phyloP scores from a whole-genome alignment of 768 basidiomycete species.

The Naganishia vishniacii region DNA sequence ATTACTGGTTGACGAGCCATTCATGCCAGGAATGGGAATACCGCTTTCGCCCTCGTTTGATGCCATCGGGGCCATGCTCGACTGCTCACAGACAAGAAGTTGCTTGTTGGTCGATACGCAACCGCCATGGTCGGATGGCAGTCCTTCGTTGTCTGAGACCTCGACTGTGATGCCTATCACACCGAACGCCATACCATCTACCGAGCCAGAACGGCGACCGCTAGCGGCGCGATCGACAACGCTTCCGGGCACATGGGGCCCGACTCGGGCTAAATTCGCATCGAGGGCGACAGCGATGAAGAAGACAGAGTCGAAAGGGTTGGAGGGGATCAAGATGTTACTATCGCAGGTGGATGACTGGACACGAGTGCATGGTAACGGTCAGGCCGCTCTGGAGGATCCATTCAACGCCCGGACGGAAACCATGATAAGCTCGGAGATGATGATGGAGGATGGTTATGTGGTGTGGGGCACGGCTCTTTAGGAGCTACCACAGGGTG shows the following conservation, averaged over 20 bases:
- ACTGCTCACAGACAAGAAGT: not conserved
- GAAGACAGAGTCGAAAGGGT: not conserved
- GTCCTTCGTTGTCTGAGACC: not conserved
- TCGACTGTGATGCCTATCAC: not conserved
- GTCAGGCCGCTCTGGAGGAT: not conserved
- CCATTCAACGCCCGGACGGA: not conserved
- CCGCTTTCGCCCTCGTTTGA: slow-evolving; percentile 9
- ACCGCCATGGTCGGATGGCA: slow-evolving; percentile 11
- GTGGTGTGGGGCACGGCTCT: slow-evolving; percentile 9
- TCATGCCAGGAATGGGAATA: not conserved
- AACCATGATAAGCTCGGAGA: not conserved
- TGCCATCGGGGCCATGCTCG: slow-evolving; percentile 6
- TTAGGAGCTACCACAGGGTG: too few species aligned
- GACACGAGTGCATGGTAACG: not conserved
- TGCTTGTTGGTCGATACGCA: slow-evolving; percentile 4
- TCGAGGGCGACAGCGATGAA: not conserved
- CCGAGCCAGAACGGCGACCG: not conserved
- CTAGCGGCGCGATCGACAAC: not conserved
- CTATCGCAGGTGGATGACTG: not conserved
- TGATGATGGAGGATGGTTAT: not conserved
- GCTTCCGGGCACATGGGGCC: not conserved
- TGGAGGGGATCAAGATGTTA: slow-evolving; percentile 9
- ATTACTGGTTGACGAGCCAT: slow-evolving; percentile 2
- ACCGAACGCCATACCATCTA: not conserved
- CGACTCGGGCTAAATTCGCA: not conserved